Evolutionary conservation across 352 stramenopile genomes (phyloP).

Genomic region (Pilasporangium apinafurcum): DNA sequence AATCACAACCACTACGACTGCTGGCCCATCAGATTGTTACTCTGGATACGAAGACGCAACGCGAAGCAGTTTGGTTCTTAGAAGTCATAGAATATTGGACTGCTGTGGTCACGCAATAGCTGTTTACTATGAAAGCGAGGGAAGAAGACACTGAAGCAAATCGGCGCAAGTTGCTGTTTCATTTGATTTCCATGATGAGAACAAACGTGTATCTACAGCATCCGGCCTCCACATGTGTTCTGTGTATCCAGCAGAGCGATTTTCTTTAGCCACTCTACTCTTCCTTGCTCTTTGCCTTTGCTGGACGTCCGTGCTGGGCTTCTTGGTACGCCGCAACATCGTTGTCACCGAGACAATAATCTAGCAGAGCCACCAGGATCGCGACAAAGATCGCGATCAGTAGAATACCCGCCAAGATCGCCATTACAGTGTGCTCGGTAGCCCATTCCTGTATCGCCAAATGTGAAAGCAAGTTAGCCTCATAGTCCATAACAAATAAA

Average conservation of each 20-base stretch:
- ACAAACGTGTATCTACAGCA: too few relatives aligned
- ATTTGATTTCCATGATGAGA: not conserved
- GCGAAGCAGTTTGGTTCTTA: conserved; percentile 62
- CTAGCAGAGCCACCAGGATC: conserved; percentile 59
- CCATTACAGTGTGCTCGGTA: conserved; percentile 60
- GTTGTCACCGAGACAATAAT: conserved; percentile 68
- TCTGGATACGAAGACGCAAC: conserved; percentile 43
- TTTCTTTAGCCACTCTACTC: conserved; percentile 5
- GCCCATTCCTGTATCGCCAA: conserved; percentile 72
- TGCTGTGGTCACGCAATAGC: conserved; percentile 17
- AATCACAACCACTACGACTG: conserved; percentile 11
- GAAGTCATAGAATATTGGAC: conserved; percentile 75
- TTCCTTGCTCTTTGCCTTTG: conserved; percentile 27
- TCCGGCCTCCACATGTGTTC: conserved; percentile 4
- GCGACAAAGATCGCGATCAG: conserved; percentile 58
- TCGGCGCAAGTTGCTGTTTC: not conserved
- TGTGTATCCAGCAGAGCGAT: conserved; percentile 47
- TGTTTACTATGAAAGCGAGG: conserved; percentile 15
- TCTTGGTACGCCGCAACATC: conserved; percentile 53
- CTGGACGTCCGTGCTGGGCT: conserved; percentile 17
- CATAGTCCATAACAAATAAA: not conserved
- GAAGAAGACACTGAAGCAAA: not conserved
- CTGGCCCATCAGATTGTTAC: conserved; percentile 59
- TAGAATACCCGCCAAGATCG: conserved; percentile 47
- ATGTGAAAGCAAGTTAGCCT: too few relatives aligned